phyloP scores from a whole-genome alignment of 495 filamentous ascomycete species.

The Penicillium parvum region DNA sequence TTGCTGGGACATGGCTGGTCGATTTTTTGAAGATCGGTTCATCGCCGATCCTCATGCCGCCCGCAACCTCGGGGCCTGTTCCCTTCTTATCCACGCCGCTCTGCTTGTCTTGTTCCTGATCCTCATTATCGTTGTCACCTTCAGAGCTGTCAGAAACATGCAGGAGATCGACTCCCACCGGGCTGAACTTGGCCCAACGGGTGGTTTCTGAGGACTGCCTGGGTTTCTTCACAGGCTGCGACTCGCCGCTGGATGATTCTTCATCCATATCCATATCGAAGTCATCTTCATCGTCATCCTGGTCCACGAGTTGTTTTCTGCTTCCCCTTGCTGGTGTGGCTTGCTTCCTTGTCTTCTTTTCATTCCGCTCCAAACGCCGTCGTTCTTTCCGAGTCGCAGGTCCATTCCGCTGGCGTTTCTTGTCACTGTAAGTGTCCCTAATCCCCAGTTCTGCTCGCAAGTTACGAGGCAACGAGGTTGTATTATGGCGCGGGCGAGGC shows the following conservation, averaged over 20 bases:
- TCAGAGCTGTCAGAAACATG: conserved; percentile 16
- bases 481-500: conserved; percentile 46
- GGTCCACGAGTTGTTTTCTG: conserved; percentile 11
- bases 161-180: background rate
- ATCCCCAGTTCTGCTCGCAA: conserved; percentile 57
- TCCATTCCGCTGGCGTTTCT: conserved; percentile 37
- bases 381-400: conserved; percentile 55
- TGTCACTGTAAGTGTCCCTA: conserved; percentile 36
- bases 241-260: conserved; percentile 13
- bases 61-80: too few relatives aligned
- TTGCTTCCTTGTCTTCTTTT: conserved; percentile 48
- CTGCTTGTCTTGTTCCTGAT: conserved; percentile 19
- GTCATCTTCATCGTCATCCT: conserved; percentile 27
- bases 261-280: conserved; percentile 23
- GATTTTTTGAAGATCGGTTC: background rate
- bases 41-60: too few relatives aligned
- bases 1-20: conserved; percentile 43
- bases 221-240: conserved; percentile 3
- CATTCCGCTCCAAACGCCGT: conserved; percentile 51
- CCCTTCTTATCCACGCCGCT: too few relatives aligned
- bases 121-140: conserved; percentile 15
- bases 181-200: conserved; percentile 12
- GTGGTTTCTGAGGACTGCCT: conserved; percentile 1
- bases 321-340: conserved; percentile 7
- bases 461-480: conserved; percentile 58